Evolutionary conservation across 2,329 filamentous ascomycete species (phyloP).

Genomic region (Paramyrothecium sp.): DNA sequence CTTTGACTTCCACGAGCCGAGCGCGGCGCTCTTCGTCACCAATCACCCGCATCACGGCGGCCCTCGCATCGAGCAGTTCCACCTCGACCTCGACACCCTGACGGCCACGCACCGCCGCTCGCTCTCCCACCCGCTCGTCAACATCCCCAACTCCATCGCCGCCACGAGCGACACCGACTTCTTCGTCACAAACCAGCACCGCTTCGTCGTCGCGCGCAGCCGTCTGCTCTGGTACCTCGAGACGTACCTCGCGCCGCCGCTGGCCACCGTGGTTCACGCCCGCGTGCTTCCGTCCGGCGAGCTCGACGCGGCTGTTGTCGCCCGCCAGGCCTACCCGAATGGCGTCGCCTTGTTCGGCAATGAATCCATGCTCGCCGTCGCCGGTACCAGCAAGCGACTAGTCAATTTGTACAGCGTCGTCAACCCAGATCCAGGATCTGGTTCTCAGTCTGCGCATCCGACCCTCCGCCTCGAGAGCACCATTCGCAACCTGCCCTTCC

Average conservation of each 20-base stretch:
- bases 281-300: constrained; percentile 1
- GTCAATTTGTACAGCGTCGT: constrained; percentile 28
- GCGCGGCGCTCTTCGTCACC: constrained; percentile 31
- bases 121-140: constrained; percentile 35
- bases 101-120: constrained; percentile 33
- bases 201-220: constrained; percentile 23
- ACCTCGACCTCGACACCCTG: constrained; percentile 27
- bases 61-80: constrained; percentile 36
- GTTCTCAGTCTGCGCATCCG: constrained; percentile 4
- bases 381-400: constrained; percentile 26
- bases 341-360: constrained; percentile 37
- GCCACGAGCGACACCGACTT: constrained; percentile 32
- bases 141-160: constrained; percentile 36
- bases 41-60: constrained; percentile 32
- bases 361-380: constrained; percentile 33
- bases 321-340: constrained; percentile 37
- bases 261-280: constrained; percentile 35
- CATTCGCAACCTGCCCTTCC: constrained; percentile 26
- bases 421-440: no score
- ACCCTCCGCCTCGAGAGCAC: constrained; percentile 10
- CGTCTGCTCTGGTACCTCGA: constrained; percentile 27
- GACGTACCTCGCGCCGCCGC: constrained; percentile 28
- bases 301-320: constrained; percentile 24
- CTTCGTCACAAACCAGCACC: constrained; percentile 40
- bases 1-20: constrained; percentile 32